These are phyloP conservation scores for Colletotrichum sp. DNA, from an alignment of 2,329 filamentous ascomycete genomes.

Conservation along the genomic window DNA sequence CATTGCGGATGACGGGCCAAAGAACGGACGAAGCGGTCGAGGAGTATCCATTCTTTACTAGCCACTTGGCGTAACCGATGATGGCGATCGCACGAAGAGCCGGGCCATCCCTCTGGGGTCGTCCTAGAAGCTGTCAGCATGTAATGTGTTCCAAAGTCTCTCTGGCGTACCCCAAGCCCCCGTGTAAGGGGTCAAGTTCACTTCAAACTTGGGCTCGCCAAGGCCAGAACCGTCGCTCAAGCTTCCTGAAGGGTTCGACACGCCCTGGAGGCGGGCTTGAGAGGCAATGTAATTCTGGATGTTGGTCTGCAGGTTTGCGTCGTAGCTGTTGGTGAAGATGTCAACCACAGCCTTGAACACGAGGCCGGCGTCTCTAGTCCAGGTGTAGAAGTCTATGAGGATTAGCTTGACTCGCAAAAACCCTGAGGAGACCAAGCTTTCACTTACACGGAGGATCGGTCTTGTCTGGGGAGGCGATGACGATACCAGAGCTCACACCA, in stretches of 20 bases:
- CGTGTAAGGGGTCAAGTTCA: constrained; percentile 67
- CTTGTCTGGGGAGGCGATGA: constrained; percentile 63
- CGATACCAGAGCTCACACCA: constrained; percentile 54
- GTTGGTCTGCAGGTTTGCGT: constrained; percentile 59
- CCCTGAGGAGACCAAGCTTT: too few species aligned
- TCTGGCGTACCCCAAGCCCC: constrained; percentile 63
- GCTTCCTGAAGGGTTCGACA: constrained; percentile 72
- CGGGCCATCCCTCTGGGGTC: constrained; percentile 82
- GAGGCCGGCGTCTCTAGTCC: constrained; percentile 77
- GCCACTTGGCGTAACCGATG: constrained; percentile 74
- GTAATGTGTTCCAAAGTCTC: fast-evolving
- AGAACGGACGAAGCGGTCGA: constrained; percentile 59
- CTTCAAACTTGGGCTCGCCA: constrained; percentile 77
- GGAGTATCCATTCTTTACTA: constrained; percentile 70
- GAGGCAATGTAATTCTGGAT: constrained; percentile 73
- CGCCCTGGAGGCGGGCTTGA: constrained; percentile 69
- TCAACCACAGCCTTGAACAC: constrained; percentile 74
- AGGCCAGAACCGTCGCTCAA: constrained; percentile 59
- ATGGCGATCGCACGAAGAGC: constrained; percentile 77
- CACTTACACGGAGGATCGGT: constrained; percentile 59
- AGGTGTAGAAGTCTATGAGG: constrained; percentile 73
- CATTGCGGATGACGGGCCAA: constrained; percentile 79
- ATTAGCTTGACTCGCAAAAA: neutral
- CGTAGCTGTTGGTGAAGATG: constrained; percentile 63
- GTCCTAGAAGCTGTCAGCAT: constrained; percentile 42